Evolutionary conservation across 805 yeast species (phyloP).

Genomic region (Helenozyma baotianmanensis): DNA sequence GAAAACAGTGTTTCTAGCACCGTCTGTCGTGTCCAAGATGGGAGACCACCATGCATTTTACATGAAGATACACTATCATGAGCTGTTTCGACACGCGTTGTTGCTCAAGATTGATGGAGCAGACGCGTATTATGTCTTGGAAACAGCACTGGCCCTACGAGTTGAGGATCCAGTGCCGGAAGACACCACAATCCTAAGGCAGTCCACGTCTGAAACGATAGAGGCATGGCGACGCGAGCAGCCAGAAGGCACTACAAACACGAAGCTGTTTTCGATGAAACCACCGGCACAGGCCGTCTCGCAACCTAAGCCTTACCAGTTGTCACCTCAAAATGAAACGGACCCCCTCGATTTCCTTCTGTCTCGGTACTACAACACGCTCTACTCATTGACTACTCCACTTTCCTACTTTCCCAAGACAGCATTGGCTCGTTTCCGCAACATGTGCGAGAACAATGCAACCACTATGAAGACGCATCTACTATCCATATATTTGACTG

Average conservation of each 20-base stretch:
- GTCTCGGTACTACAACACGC: slow-evolving; percentile 30
- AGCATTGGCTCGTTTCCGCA: slow-evolving; percentile 41
- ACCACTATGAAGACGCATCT: slow-evolving; percentile 20
- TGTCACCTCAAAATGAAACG: slow-evolving; percentile 14
- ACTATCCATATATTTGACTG: slow-evolving; percentile 24
- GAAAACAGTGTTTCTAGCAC: no score
- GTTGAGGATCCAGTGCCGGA: no score
- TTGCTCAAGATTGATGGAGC: neutral
- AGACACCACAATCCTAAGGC: no score
- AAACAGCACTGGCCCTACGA: no score
- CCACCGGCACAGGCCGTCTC: slow-evolving; percentile 8
- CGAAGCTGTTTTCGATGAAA: slow-evolving; percentile 18
- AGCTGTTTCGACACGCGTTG: slow-evolving; percentile 1
- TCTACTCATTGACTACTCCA: slow-evolving; percentile 38
- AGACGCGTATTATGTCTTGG: no score
- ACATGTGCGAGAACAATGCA: slow-evolving; percentile 32
- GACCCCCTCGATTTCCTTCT: slow-evolving; percentile 29
- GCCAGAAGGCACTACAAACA: no score
- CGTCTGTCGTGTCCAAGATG: no score
- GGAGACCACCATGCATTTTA: no score
- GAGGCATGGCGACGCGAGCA: no score
- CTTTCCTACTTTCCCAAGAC: slow-evolving; percentile 46
- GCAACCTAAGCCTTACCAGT: slow-evolving; percentile 1
- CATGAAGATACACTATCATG: no score
- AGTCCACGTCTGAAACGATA: no score